phyloP scores from a whole-genome alignment of 441 rosid genomes.

The Syzygium malaccense region DNA sequence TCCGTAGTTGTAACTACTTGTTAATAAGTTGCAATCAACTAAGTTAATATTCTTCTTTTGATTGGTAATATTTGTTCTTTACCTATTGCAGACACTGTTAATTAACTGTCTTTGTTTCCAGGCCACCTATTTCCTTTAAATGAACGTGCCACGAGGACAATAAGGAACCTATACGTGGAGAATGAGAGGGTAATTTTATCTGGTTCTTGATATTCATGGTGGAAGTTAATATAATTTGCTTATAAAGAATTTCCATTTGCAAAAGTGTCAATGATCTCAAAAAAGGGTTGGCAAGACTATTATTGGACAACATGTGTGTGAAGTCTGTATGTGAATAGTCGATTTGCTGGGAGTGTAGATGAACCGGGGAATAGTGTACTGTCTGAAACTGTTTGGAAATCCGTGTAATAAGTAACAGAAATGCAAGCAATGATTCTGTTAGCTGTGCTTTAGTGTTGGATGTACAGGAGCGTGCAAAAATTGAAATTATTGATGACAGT shows the following conservation, averaged over 20 bases:
- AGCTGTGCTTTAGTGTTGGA: background rate
- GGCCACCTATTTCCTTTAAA: conserved; percentile 76
- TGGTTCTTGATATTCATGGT: background rate
- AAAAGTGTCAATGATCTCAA: background rate
- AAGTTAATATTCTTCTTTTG: background rate
- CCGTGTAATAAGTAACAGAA: background rate
- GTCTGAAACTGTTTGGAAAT: background rate
- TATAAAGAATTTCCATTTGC: background rate
- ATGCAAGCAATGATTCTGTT: background rate
- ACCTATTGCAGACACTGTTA: background rate
- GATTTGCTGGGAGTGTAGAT: background rate
- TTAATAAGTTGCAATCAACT: background rate
- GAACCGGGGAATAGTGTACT: background rate
- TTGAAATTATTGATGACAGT: background rate
- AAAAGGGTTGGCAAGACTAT: background rate
- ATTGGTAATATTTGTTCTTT: background rate
- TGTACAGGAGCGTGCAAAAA: background rate
- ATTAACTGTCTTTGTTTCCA: conserved; percentile 10
- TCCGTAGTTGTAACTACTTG: background rate
- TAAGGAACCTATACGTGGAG: conserved; percentile 81
- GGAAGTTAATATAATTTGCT: background rate
- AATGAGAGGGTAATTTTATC: conserved; percentile 80
- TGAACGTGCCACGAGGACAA: conserved; percentile 90
- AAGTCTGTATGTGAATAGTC: background rate
- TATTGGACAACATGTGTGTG: background rate